Evolutionary conservation across 768 basidiomycete species (phyloP).

Genomic region (Russula lepida): DNA sequence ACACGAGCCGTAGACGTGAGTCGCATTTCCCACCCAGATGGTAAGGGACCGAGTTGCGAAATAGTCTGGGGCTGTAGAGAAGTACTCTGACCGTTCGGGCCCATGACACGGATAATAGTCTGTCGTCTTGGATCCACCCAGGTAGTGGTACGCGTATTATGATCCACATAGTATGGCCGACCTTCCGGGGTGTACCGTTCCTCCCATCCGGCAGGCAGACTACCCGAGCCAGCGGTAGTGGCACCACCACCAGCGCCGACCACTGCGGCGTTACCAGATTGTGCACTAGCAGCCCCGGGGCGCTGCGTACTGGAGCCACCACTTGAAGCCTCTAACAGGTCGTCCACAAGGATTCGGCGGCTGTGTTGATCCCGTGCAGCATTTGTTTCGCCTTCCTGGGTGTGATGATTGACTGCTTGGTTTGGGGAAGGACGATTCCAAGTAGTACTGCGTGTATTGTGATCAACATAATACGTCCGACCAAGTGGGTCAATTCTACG

Average conservation of each 20-base stretch:
- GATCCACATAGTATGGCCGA: conserved; percentile 97
- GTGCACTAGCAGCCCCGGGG: conserved; percentile 26
- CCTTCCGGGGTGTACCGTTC: conserved; percentile 98
- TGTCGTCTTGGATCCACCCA: conserved; percentile 99
- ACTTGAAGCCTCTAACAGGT: conserved; percentile 68
- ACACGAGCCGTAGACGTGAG: conserved; percentile 96
- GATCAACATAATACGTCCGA: conserved; percentile 96
- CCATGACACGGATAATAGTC: conserved; percentile 94
- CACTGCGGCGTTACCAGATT: conserved; percentile 30
- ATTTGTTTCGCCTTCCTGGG: conserved; percentile 71
- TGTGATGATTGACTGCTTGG: conserved; percentile 59
- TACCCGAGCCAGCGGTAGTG: conserved; percentile 74
- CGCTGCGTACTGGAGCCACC: conserved; percentile 18
- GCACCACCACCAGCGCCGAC: conserved; percentile 41
- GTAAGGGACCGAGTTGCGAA: conserved; percentile 91
- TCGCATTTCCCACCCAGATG: conserved; percentile 99
- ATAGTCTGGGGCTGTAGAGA: conserved; percentile 91
- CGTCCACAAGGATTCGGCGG: conserved; percentile 75
- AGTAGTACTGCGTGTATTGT: conserved; percentile 94
- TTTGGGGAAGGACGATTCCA: conserved; percentile 89
- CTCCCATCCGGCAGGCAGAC: conserved; percentile 96
- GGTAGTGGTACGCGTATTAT: conserved; percentile 99
- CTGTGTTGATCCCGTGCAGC: conserved; percentile 83
- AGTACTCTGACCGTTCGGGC: conserved; percentile 81
- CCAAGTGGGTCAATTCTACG: conserved; percentile 94